These are phyloP conservation scores for Davidsoniella eucalypti DNA, from an alignment of 2,329 filamentous ascomycete genomes.

Conservation along the genomic window DNA sequence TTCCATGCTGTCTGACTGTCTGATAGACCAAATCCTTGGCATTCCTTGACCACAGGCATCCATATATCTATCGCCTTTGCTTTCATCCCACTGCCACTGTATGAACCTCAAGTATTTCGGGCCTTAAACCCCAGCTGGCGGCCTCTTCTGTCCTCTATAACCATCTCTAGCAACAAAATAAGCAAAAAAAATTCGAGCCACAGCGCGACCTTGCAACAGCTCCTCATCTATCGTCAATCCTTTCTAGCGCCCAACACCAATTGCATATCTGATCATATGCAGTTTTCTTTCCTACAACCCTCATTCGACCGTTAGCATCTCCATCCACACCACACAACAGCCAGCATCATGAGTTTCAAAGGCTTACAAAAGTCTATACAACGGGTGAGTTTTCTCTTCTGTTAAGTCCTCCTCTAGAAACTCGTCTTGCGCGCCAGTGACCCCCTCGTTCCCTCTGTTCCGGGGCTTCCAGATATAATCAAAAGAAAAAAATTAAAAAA, in stretches of 20 bases:
- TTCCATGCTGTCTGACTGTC: neutral
- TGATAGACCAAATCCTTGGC: neutral
- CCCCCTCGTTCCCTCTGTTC: neutral
- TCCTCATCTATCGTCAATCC: constrained; percentile 1
- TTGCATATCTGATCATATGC: neutral
- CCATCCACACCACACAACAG: neutral
- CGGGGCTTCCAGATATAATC: constrained; percentile 11
- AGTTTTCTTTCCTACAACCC: too few relatives aligned
- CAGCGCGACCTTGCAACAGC: neutral
- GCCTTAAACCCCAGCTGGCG: constrained; percentile 8
- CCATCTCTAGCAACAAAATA: neutral
- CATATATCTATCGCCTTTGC: neutral
- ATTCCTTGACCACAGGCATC: neutral
- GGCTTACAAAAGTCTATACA: constrained; percentile 82
- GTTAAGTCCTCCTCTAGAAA: neutral
- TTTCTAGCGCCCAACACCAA: neutral
- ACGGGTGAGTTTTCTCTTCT: constrained; percentile 41
- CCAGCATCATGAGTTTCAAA: constrained; percentile 73
- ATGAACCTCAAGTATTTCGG: constrained; percentile 3
- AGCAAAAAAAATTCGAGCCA: constrained; percentile 5
- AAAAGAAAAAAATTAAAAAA: neutral
- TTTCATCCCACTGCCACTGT: neutral
- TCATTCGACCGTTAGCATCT: neutral
- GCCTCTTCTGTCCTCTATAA: constrained; percentile 4
- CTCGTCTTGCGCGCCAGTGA: neutral